Conservation (phyloP, 345 rosid species). For the Pistacia vera region DNA sequence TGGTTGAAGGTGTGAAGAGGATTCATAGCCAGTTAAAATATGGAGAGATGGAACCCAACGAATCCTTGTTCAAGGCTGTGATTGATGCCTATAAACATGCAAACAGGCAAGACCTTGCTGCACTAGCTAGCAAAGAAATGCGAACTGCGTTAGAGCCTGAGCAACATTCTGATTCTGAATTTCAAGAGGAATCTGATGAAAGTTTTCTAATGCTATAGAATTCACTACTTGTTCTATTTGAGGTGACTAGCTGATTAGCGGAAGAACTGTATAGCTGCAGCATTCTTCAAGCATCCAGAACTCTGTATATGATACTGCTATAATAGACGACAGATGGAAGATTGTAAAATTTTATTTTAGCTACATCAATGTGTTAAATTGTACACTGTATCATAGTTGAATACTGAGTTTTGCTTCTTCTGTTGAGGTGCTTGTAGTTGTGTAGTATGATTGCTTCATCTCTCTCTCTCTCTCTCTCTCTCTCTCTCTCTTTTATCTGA, state of each 20-base stretch:
- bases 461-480: too few species aligned
- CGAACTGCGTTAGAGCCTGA: conserved; percentile 46
- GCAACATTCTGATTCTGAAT: conserved; percentile 30
- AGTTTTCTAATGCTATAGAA: conserved; percentile 5
- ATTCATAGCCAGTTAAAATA: conserved; percentile 56
- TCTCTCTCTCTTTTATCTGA: too few species aligned
- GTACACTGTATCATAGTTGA: not conserved
- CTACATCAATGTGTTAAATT: not conserved
- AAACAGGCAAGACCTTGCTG: conserved; percentile 70
- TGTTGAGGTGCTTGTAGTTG: too few species aligned
- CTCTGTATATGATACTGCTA: not conserved
- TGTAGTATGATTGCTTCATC: too few species aligned
- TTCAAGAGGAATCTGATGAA: conserved; percentile 27
- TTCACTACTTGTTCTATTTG: not conserved
- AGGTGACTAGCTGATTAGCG: not conserved
- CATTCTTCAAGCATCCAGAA: conserved; percentile 8
- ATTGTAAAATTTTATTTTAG: conserved; percentile 6
- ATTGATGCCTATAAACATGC: conserved; percentile 59
- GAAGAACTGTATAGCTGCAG: conserved; percentile 15
- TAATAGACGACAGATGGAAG: not conserved
- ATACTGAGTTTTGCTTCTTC: conserved; percentile 1
- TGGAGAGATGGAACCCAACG: conserved; percentile 57
- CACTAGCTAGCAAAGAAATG: conserved; percentile 68
- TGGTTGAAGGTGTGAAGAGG: conserved; percentile 85
- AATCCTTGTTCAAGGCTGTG: conserved; percentile 64